phyloP scores from a whole-genome alignment of 176 grass and related monocot genomes.

The Puccinellia tenuiflora region DNA sequence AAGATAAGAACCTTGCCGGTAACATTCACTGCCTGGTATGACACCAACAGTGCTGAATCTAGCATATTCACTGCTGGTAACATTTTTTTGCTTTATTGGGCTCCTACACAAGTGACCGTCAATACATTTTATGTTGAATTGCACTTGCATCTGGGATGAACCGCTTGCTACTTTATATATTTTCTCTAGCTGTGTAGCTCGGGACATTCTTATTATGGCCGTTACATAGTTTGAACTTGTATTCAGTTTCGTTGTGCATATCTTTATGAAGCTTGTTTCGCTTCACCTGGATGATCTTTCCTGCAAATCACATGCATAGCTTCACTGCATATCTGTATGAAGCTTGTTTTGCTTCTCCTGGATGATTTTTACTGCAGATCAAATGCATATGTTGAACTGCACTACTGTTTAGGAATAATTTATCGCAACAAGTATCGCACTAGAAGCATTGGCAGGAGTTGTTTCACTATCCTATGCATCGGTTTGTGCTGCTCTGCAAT shows the following conservation, averaged over 20 bases:
- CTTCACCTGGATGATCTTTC: neutral
- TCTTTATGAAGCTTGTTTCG: neutral
- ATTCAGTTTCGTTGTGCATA: neutral
- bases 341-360: too few relatives aligned
- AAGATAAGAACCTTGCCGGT: constrained; percentile 11
- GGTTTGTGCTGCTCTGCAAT: too few relatives aligned
- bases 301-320: neutral
- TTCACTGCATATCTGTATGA: too few relatives aligned
- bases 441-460: constrained; percentile 75
- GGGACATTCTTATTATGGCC: neutral
- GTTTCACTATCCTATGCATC: constrained; percentile 62
- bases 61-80: constrained; percentile 91
- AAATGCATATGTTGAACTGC: too few relatives aligned
- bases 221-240: neutral
- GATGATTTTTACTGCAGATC: too few relatives aligned
- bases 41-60: constrained; percentile 79
- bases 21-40: too few relatives aligned
- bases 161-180: neutral
- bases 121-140: neutral
- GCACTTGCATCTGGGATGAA: neutral
- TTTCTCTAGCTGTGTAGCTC: neutral
- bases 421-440: constrained; percentile 61
- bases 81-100: neutral
- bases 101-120: neutral
- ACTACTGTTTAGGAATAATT: constrained; percentile 19